Conservation (phyloP, 192 early-diverging fungal species). For the Mortierella alpina region DNA sequence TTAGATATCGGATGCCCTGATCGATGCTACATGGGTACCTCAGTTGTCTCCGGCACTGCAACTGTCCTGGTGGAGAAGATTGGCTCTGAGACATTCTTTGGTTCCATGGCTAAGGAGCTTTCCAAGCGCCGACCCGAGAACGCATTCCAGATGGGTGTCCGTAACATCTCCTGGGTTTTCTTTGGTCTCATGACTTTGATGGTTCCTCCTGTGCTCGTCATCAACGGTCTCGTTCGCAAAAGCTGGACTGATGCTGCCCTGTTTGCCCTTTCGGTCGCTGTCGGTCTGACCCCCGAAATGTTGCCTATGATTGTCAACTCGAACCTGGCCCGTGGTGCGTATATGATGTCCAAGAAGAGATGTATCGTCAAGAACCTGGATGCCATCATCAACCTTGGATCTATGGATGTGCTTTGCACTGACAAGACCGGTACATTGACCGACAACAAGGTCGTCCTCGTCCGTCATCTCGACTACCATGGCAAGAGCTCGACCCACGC, state of each 20-base stretch:
- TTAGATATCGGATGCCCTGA: conserved; percentile 43
- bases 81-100: conserved; percentile 58
- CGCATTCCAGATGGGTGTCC: conserved; percentile 60
- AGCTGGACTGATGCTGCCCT: conserved; percentile 51
- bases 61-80: conserved; percentile 58
- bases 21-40: conserved; percentile 58
- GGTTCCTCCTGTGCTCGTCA: conserved; percentile 58
- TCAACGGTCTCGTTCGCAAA: conserved; percentile 53
- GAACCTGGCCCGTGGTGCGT: conserved; percentile 59
- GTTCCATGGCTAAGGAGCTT: conserved; percentile 56
- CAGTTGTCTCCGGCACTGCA: conserved; percentile 60
- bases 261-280: conserved; percentile 61
- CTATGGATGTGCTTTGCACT: conserved; percentile 59
- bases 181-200: conserved; percentile 57
- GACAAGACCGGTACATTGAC: conserved; percentile 66
- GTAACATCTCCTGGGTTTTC: conserved; percentile 59
- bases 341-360: conserved; percentile 54
- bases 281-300: conserved; percentile 68
- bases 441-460: conserved; percentile 55
- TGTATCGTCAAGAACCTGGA: conserved; percentile 61
- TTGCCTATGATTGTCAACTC: conserved; percentile 65
- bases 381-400: conserved; percentile 60
- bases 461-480: conserved; percentile 39
- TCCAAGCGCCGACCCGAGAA: conserved; percentile 32
- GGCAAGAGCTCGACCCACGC: conserved; percentile 27